Conservation (phyloP, 2,329 filamentous ascomycete species). For the Karstenula rhodostoma region DNA sequence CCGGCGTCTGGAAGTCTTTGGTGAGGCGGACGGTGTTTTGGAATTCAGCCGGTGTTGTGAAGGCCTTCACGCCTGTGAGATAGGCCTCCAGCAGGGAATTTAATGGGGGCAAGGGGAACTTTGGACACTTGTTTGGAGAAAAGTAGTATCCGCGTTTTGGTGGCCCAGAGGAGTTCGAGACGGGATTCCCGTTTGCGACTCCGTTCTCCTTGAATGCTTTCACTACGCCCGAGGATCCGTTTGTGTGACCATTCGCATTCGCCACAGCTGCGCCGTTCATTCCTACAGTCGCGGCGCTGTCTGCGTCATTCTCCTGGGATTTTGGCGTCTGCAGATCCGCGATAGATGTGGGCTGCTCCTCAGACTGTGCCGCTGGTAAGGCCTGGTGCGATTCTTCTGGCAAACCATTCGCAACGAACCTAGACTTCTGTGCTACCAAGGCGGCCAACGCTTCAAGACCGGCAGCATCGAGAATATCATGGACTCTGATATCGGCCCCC, state of each 20-base stretch:
- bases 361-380: background rate
- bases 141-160: background rate
- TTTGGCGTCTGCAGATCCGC: too few species aligned
- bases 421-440: background rate
- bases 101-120: background rate
- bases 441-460: background rate
- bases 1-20: background rate
- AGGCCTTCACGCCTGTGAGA: conserved; percentile 1
- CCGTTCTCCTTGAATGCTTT: background rate
- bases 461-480: background rate
- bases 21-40: background rate
- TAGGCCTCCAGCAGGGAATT: background rate
- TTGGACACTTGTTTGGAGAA: background rate
- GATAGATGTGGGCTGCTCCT: background rate
- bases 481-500: background rate
- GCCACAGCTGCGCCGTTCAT: too few species aligned
- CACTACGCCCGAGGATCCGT: too few species aligned
- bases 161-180: too few species aligned
- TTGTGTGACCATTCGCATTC: too few species aligned
- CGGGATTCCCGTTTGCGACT: background rate
- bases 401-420: background rate
- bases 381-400: background rate
- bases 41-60: background rate
- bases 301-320: too few species aligned
- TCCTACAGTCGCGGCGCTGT: too few species aligned